These are phyloP conservation scores for Scleroderma citrinum DNA, from an alignment of 768 basidiomycete genomes.

Conservation along the genomic window DNA sequence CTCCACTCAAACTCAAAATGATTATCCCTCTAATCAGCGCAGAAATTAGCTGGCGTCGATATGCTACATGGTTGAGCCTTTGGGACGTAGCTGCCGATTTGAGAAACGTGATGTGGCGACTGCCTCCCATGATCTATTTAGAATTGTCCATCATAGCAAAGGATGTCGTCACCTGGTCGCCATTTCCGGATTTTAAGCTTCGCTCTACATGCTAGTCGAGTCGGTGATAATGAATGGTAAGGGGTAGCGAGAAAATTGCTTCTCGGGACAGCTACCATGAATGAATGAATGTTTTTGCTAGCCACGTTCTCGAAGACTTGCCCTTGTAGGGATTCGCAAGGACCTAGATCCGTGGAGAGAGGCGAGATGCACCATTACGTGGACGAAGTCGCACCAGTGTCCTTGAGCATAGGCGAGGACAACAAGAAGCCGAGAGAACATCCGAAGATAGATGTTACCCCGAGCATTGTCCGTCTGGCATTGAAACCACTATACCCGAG, in stretches of 20 bases:
- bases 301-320: too few relatives aligned
- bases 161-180: constrained; percentile 25
- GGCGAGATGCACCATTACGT: background rate
- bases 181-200: constrained; percentile 21
- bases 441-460: background rate
- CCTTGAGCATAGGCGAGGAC: background rate
- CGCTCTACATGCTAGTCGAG: constrained; percentile 9
- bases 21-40: constrained; percentile 35
- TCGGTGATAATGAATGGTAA: background rate
- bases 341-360: background rate
- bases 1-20: constrained; percentile 38
- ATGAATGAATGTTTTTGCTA: too few relatives aligned
- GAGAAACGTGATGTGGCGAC: background rate
- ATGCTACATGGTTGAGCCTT: constrained; percentile 25
- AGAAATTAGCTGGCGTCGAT: constrained; percentile 37
- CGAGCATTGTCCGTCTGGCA: constrained; percentile 4
- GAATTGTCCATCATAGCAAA: constrained; percentile 27
- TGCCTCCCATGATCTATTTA: constrained; percentile 23
- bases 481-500: background rate
- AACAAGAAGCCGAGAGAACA: constrained; percentile 31
- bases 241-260: too few relatives aligned
- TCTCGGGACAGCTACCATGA: too few relatives aligned
- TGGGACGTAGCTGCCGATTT: constrained; percentile 1
- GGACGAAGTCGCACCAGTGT: background rate
- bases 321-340: background rate